Evolutionary conservation across 1,284 basidiomycete genomes (phyloP).

Genomic region (Moesziomyces globuligerus): DNA sequence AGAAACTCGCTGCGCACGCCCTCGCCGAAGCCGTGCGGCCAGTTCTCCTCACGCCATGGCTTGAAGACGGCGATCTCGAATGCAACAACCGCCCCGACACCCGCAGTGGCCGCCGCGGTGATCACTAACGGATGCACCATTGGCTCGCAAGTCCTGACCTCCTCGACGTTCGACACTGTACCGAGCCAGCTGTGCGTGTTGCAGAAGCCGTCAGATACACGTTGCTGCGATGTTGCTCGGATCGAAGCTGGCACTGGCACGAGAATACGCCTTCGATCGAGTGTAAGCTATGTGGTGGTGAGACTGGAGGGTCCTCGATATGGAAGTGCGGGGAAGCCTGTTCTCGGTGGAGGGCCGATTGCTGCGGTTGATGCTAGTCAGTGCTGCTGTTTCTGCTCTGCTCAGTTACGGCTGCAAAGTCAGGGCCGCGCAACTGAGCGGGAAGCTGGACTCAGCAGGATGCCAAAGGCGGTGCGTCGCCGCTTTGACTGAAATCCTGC

Average conservation of each 20-base stretch:
- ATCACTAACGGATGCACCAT: constrained; percentile 58
- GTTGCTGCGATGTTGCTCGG: too few relatives aligned
- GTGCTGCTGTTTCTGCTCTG: too few relatives aligned
- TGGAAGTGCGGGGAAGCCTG: too few relatives aligned
- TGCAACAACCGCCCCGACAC: constrained; percentile 49
- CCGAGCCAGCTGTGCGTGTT: background rate
- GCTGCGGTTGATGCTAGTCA: background rate
- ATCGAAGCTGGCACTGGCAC: too few relatives aligned
- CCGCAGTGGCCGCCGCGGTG: constrained; percentile 48
- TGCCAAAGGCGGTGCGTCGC: background rate
- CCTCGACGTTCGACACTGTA: background rate
- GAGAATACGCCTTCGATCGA: too few relatives aligned
- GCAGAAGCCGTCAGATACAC: too few relatives aligned
- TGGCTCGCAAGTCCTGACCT: background rate
- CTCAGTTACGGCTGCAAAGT: background rate
- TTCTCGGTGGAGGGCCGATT: too few relatives aligned
- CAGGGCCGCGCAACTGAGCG: background rate
- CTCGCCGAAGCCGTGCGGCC: constrained; percentile 48
- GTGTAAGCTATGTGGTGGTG: background rate
- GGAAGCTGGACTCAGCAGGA: background rate
- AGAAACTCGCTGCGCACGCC: constrained; percentile 42
- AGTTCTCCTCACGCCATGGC: constrained; percentile 56
- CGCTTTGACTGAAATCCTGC: background rate
- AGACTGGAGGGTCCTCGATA: too few relatives aligned
- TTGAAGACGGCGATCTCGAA: constrained; percentile 55